phyloP scores from a whole-genome alignment of 257 asterid genomes.

The Gentiana macrophylla region DNA sequence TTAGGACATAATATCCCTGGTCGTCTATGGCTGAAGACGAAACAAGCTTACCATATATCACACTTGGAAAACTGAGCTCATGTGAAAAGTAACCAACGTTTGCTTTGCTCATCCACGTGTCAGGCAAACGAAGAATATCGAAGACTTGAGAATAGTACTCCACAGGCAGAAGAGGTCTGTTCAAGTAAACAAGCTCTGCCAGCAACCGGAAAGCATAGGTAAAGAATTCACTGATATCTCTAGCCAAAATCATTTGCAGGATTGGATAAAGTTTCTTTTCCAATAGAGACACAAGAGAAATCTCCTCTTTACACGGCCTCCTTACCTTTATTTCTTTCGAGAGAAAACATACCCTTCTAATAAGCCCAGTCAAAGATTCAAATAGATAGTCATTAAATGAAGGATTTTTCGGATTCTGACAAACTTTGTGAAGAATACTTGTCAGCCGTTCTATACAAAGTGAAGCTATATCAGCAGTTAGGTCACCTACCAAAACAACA shows the following conservation, averaged over 20 bases:
- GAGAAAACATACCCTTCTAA: slow-evolving; percentile 25
- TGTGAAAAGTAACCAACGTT: slow-evolving; percentile 56
- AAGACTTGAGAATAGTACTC: slow-evolving; percentile 61
- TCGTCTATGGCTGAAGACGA: slow-evolving; percentile 60
- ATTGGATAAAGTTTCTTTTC: slow-evolving; percentile 70
- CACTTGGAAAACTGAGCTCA: slow-evolving; percentile 62
- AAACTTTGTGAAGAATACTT: slow-evolving; percentile 55
- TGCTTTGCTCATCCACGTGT: slow-evolving; percentile 77
- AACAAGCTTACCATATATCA: slow-evolving; percentile 53
- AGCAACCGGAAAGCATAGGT: slow-evolving; percentile 90
- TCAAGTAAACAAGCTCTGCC: slow-evolving; percentile 90
- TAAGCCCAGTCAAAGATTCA: slow-evolving; percentile 75
- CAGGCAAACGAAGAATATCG: slow-evolving; percentile 63
- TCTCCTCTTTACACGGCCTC: slow-evolving; percentile 27
- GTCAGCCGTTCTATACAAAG: slow-evolving; percentile 73
- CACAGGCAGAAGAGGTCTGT: slow-evolving; percentile 48
- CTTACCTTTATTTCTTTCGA: too few species aligned
- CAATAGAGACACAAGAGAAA: slow-evolving; percentile 56
- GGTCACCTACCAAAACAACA: slow-evolving; percentile 77
- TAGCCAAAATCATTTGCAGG: slow-evolving; percentile 53
- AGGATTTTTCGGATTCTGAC: slow-evolving; percentile 83
- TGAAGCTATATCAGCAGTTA: slow-evolving; percentile 63
- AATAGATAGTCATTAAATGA: slow-evolving; percentile 74
- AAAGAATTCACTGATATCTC: slow-evolving; percentile 73
- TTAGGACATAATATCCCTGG: slow-evolving; percentile 92